A percentile compares a stretch with the other conserved stretches of the same genome.
Conservation (phyloP, 2,329 filamentous ascomycete genomes). For the Sporothrix luriei region DNA sequence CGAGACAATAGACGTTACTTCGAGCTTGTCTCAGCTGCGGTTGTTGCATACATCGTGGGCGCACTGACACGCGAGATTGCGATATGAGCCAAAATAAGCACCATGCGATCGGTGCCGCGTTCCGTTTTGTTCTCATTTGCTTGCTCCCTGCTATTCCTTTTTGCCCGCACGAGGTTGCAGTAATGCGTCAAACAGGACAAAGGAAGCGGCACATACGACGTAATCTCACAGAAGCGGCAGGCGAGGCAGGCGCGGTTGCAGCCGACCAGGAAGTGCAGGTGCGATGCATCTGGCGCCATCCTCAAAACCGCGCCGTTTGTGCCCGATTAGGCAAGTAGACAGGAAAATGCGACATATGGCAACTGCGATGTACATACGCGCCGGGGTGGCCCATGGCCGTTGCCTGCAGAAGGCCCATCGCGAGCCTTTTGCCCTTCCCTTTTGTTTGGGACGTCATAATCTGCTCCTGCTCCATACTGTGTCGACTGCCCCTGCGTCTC, state of each 20-base stretch:
- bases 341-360: neutral
- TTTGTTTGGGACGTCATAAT: neutral
- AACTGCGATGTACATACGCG: no score
- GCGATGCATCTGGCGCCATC: neutral
- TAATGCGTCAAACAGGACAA: neutral
- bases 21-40: conserved; percentile 8
- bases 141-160: neutral
- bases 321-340: conserved; percentile 25
- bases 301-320: conserved; percentile 13
- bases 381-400: neutral
- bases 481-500: conserved; percentile 1
- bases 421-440: conserved; percentile 11
- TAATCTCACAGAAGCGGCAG: neutral
- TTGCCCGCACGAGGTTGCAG: conserved; percentile 5
- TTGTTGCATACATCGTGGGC: neutral
- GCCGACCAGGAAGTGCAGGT: conserved; percentile 8
- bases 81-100: neutral
- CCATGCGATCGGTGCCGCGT: neutral
- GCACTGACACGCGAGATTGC: conserved; percentile 4
- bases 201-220: conserved; percentile 8
- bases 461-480: neutral
- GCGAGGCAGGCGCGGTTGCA: conserved; percentile 4
- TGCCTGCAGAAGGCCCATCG: neutral
- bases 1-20: neutral
- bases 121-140: neutral